These are phyloP conservation scores for Bryoerythrophyllum caledonicum DNA, from an alignment of 225 moss, liverwort and hornwort species.

Conservation along the genomic window DNA sequence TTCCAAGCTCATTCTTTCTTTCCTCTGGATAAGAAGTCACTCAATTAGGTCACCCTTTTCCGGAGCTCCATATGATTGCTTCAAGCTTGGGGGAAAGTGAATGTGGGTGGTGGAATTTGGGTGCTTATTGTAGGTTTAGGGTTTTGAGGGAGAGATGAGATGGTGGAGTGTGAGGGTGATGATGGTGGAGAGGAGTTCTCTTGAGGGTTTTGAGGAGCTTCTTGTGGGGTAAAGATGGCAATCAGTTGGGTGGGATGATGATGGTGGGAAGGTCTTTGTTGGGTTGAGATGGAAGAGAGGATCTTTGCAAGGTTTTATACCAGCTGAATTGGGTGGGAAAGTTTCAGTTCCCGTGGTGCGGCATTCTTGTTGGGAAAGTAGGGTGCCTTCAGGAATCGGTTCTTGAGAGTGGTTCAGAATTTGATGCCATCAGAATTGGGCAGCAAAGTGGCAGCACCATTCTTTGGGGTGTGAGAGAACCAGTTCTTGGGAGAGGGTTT, in stretches of 20 bases:
- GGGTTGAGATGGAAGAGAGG: not conserved
- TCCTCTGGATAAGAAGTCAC: not conserved
- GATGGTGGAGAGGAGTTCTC: not conserved
- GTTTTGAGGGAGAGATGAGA: constrained; percentile 18
- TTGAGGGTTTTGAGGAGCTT: too few species aligned
- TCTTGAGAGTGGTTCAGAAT: not conserved
- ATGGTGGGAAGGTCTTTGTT: constrained; percentile 1
- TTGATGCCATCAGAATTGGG: not conserved
- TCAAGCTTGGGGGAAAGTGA: not conserved
- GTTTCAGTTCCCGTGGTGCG: too few species aligned
- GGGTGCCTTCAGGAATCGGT: too few species aligned
- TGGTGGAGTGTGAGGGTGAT: not conserved
- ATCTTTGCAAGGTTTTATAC: not conserved
- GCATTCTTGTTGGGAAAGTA: too few species aligned
- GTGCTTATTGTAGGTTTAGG: constrained; percentile 32
- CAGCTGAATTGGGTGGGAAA: not conserved
- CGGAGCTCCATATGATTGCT: too few species aligned
- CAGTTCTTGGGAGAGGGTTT: constrained; percentile 17
- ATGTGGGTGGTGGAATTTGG: not conserved
- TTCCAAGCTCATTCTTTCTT: not conserved
- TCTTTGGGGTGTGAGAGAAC: constrained; percentile 9
- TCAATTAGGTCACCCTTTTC: not conserved
- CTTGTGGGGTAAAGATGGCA: constrained; percentile 11
- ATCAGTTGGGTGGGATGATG: constrained; percentile 1
- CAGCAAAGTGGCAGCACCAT: too few species aligned